Conservation (phyloP, 1,284 basidiomycete species). For the Ceratobasidium sp. region DNA sequence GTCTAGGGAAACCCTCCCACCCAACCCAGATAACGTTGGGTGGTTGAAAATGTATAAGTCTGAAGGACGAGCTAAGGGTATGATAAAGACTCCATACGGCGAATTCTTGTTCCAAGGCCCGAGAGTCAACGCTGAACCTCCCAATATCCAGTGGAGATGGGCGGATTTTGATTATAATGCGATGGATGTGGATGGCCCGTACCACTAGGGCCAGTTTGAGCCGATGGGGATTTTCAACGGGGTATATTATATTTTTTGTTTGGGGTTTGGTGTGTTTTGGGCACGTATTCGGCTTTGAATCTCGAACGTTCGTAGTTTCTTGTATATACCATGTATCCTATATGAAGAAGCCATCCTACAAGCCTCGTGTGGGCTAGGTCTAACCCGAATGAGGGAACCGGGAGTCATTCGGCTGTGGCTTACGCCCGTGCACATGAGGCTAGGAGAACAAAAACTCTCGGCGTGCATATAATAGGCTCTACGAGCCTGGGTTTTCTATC, state of each 20-base stretch:
- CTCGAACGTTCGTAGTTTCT: not conserved
- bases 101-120: constrained; percentile 15
- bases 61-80: constrained; percentile 25
- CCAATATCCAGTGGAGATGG: constrained; percentile 1
- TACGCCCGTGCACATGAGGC: not conserved
- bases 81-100: constrained; percentile 15
- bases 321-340: not conserved
- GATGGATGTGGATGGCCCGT: constrained; percentile 2
- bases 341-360: not conserved
- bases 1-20: not conserved
- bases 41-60: constrained; percentile 30
- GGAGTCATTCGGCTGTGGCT: not conserved
- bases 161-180: constrained; percentile 14
- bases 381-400: not conserved
- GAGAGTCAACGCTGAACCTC: constrained; percentile 1
- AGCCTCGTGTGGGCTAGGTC: not conserved
- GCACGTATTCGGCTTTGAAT: not conserved
- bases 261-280: not conserved
- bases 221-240: too few relatives aligned
- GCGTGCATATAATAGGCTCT: not conserved
- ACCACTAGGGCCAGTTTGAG: not conserved
- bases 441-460: not conserved
- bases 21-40: constrained; percentile 3
- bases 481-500: not conserved
- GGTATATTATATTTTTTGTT: not conserved